Percentiles rank a stretch among this genome's conserved stretches.
These are phyloP conservation scores for Penicillium sp. DNA, from an alignment of 2,329 filamentous ascomycete species.

Conservation along the genomic window DNA sequence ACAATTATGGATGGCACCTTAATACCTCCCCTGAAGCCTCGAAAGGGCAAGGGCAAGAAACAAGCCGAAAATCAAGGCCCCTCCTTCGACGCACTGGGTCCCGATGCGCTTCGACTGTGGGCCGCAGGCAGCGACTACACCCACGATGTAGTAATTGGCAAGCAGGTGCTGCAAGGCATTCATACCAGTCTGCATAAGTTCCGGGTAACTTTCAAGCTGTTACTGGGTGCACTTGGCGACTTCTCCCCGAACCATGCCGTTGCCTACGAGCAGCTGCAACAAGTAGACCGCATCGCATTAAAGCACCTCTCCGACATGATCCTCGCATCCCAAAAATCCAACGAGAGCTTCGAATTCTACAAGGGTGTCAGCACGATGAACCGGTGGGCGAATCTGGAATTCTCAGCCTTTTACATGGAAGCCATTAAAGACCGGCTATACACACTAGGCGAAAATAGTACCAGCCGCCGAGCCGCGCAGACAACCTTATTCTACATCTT, in stretches of 20 bases:
- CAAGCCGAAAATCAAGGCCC: slow-evolving; percentile 39
- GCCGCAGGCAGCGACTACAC: slow-evolving; percentile 91
- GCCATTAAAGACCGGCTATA: slow-evolving; percentile 90
- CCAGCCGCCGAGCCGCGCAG: slow-evolving; percentile 62
- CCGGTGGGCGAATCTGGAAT: slow-evolving; percentile 77
- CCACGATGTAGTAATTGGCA: slow-evolving; percentile 80
- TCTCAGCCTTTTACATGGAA: slow-evolving; percentile 95
- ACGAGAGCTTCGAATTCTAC: slow-evolving; percentile 78
- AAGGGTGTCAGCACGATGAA: slow-evolving; percentile 75
- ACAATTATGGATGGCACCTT: slow-evolving; percentile 86
- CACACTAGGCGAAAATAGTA: slow-evolving; percentile 72
- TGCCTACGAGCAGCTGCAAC: slow-evolving; percentile 56
- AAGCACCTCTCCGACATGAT: slow-evolving; percentile 72
- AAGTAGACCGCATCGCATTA: slow-evolving; percentile 75
- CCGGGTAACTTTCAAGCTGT: slow-evolving; percentile 85
- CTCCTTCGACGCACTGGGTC: slow-evolving; percentile 73
- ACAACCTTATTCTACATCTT: slow-evolving; percentile 66
- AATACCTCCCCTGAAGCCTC: slow-evolving; percentile 69
- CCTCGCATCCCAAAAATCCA: slow-evolving; percentile 66
- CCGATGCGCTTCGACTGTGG: slow-evolving; percentile 89
- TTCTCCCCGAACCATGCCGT: slow-evolving; percentile 50
- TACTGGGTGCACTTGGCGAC: slow-evolving; percentile 74
- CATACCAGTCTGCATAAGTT: slow-evolving; percentile 83
- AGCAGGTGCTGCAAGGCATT: slow-evolving; percentile 74
- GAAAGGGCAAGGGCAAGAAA: slow-evolving; percentile 59